Conservation (phyloP, 768 basidiomycete genomes). For the Aureoboletus auriporus region DNA sequence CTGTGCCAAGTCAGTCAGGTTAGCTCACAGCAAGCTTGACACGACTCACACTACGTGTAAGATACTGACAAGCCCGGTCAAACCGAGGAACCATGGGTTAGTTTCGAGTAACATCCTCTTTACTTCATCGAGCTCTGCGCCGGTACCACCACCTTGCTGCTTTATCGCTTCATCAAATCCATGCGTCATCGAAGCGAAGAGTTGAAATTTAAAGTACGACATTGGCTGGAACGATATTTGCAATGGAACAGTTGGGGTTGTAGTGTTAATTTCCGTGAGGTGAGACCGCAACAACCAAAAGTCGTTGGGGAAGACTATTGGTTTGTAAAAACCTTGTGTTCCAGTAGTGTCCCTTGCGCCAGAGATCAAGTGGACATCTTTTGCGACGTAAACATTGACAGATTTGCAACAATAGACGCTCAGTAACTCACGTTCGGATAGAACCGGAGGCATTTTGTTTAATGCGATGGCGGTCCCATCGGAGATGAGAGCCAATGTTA, state of each 20-base stretch:
- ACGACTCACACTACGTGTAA: conserved; percentile 78
- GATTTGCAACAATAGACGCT: background rate
- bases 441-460: conserved; percentile 51
- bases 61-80: conserved; percentile 82
- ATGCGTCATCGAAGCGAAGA: conserved; percentile 79
- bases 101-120: conserved; percentile 92
- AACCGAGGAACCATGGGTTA: conserved; percentile 80
- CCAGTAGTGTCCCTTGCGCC: conserved; percentile 61
- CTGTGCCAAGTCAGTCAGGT: conserved; percentile 35
- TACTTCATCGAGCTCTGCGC: conserved; percentile 86
- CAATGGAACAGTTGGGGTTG: conserved; percentile 73
- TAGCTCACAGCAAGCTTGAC: background rate
- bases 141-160: conserved; percentile 57
- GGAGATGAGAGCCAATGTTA: conserved; percentile 83
- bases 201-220: conserved; percentile 82
- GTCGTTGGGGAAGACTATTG: conserved; percentile 89
- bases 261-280: conserved; percentile 80
- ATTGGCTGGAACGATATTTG: conserved; percentile 82
- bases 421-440: conserved; percentile 54
- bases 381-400: conserved; percentile 10
- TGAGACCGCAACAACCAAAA: conserved; percentile 90
- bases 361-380: conserved; percentile 64
- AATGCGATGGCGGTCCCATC: conserved; percentile 57
- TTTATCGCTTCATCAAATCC: conserved; percentile 87
- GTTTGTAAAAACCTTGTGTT: conserved; percentile 71